These are phyloP conservation scores for Cladosporium sp. DNA, from an alignment of 2,329 filamentous ascomycete genomes.

Conservation along the genomic window DNA sequence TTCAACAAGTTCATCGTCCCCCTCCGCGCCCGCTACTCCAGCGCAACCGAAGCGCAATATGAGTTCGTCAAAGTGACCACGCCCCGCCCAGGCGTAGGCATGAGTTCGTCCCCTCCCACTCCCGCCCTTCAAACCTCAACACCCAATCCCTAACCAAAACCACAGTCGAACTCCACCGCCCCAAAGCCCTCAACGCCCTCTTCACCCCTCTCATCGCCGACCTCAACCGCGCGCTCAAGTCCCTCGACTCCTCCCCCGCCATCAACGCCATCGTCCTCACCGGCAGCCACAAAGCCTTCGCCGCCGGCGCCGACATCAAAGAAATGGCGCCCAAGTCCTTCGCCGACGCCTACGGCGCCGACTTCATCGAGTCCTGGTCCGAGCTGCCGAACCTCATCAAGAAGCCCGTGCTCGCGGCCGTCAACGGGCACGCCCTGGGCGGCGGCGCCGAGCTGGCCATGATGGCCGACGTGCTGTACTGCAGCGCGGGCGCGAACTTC, in stretches of 20 bases:
- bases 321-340: slow-evolving; percentile 96
- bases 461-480: slow-evolving; percentile 96
- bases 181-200: slow-evolving; percentile 91
- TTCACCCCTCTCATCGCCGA: slow-evolving; percentile 85
- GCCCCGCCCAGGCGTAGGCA: slow-evolving; percentile 81
- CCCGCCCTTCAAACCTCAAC: slow-evolving; percentile 4
- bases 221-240: slow-evolving; percentile 70
- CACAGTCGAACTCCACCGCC: slow-evolving; percentile 83
- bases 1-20: slow-evolving; percentile 55
- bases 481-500: slow-evolving; percentile 77
- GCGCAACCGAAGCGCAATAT: slow-evolving; percentile 50
- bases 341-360: slow-evolving; percentile 73
- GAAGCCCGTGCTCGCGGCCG: slow-evolving; percentile 89
- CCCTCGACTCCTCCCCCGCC: slow-evolving; percentile 62
- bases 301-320: slow-evolving; percentile 96
- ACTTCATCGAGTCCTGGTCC: slow-evolving; percentile 96
- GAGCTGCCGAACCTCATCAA: slow-evolving; percentile 75
- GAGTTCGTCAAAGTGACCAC: slow-evolving; percentile 76
- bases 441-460: slow-evolving; percentile 95
- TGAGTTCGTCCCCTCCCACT: slow-evolving; percentile 53
- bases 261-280: slow-evolving; percentile 79
- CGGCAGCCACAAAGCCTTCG: slow-evolving; percentile 83
- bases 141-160: not conserved
- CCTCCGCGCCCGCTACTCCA: slow-evolving; percentile 46
- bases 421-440: slow-evolving; percentile 89